These are phyloP conservation scores for Globisporangium polare DNA, from an alignment of 352 stramenopile genomes.

Conservation along the genomic window DNA sequence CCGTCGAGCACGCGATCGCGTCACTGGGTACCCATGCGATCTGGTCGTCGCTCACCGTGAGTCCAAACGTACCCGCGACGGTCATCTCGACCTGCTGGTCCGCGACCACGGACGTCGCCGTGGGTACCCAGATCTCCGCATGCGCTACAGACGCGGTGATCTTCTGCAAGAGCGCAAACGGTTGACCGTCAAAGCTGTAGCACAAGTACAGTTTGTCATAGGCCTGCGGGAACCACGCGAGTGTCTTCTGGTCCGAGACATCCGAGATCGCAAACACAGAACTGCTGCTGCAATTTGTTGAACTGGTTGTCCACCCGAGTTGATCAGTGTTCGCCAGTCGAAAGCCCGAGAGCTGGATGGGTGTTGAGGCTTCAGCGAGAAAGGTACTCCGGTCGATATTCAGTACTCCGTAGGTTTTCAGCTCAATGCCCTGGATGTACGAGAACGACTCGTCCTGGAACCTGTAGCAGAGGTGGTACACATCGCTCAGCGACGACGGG, in stretches of 20 bases:
- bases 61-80: slow-evolving; percentile 54
- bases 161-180: slow-evolving; percentile 41
- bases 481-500: slow-evolving; percentile 31
- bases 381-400: slow-evolving; percentile 39
- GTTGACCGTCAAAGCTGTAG: slow-evolving; percentile 62
- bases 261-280: slow-evolving; percentile 23
- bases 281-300: slow-evolving; percentile 27
- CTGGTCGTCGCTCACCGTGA: slow-evolving; percentile 50
- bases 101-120: slow-evolving; percentile 45
- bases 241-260: slow-evolving; percentile 27
- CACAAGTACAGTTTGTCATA: slow-evolving; percentile 44
- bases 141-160: slow-evolving; percentile 33
- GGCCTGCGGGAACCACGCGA: slow-evolving; percentile 26
- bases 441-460: slow-evolving; percentile 65
- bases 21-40: slow-evolving; percentile 59
- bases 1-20: slow-evolving; percentile 29
- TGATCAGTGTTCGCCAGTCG: slow-evolving; percentile 43
- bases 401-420: slow-evolving; percentile 44
- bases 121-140: slow-evolving; percentile 51
- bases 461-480: slow-evolving; percentile 70
- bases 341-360: slow-evolving; percentile 43
- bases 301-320: slow-evolving; percentile 45
- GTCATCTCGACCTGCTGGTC: slow-evolving; percentile 31
- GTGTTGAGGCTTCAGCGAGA: slow-evolving; percentile 39
- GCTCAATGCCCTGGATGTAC: slow-evolving; percentile 34